Evolutionary conservation across 2,329 filamentous ascomycete genomes (phyloP).

Genomic region (Ceratocystis lukuohia): DNA sequence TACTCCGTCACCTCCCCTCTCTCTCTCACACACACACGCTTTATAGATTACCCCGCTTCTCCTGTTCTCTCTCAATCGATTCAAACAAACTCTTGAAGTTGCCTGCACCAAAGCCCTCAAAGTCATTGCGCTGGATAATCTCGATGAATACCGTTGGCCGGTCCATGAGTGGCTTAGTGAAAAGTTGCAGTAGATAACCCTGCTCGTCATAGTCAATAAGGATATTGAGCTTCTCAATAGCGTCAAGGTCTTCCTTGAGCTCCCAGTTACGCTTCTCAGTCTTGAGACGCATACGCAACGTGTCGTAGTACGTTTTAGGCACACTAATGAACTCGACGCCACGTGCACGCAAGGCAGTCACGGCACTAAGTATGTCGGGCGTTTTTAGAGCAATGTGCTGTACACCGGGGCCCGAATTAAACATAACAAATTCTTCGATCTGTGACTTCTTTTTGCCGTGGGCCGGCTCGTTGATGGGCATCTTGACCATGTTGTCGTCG

Average conservation of each 20-base stretch:
- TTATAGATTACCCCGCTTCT: conserved; percentile 66
- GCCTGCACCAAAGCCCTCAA: conserved; percentile 83
- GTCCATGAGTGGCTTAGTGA: conserved; percentile 83
- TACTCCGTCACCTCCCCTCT: not conserved
- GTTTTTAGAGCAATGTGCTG: conserved; percentile 89
- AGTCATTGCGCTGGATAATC: conserved; percentile 86
- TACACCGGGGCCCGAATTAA: conserved; percentile 79
- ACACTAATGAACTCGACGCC: conserved; percentile 90
- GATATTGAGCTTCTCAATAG: conserved; percentile 65
- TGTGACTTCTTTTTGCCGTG: conserved; percentile 80
- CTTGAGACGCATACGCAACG: conserved; percentile 61
- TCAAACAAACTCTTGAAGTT: conserved; percentile 95
- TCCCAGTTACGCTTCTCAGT: conserved; percentile 45
- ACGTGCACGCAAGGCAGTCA: conserved; percentile 65
- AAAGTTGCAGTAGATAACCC: conserved; percentile 66
- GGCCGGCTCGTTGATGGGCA: conserved; percentile 97
- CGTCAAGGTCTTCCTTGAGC: conserved; percentile 68
- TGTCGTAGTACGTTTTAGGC: conserved; percentile 71
- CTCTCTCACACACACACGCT: not conserved
- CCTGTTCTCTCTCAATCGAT: conserved; percentile 89
- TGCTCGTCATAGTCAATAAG: conserved; percentile 91
- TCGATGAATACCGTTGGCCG: conserved; percentile 91
- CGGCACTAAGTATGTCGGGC: conserved; percentile 61
- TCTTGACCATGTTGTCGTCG: conserved; percentile 76
- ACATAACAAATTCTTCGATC: conserved; percentile 86